Evolutionary conservation across 768 basidiomycete genomes (phyloP).

Genomic region (Tulasnella sp.): DNA sequence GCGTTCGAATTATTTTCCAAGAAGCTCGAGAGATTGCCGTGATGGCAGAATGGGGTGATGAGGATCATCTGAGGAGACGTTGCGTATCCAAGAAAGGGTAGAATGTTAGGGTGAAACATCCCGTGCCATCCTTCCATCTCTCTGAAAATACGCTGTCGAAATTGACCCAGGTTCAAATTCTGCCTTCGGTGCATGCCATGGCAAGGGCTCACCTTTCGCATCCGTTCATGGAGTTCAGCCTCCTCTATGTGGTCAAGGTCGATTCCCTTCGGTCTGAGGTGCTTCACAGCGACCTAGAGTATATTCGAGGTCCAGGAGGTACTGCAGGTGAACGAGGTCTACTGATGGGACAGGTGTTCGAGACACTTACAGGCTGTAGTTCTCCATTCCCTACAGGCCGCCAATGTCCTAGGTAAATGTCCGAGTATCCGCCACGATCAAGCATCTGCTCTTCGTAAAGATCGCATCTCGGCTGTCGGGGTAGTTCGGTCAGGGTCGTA

Average conservation of each 20-base stretch:
- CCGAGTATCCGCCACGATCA: background rate
- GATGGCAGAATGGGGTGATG: background rate
- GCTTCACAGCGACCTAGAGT: conserved; percentile 8
- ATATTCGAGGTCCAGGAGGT: too few relatives aligned
- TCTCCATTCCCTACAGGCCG: background rate
- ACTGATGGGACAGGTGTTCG: background rate
- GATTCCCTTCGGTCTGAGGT: background rate
- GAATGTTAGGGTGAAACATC: background rate
- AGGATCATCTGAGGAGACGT: background rate
- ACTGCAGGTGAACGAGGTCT: too few relatives aligned
- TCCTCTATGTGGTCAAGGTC: background rate
- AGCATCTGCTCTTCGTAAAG: background rate
- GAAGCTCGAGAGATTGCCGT: background rate
- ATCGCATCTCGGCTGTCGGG: background rate
- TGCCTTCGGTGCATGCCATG: background rate
- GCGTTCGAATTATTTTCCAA: background rate
- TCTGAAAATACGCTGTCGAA: background rate
- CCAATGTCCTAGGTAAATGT: background rate
- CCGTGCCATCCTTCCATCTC: background rate
- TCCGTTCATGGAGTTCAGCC: background rate
- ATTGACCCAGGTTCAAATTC: background rate
- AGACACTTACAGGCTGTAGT: background rate
- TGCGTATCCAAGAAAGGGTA: conserved; percentile 1
- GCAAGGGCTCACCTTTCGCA: background rate
- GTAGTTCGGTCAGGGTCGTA: background rate